A percentile compares a stretch with the other conserved stretches of the same genome.
These are phyloP conservation scores for Alternaria metachromatica DNA, from an alignment of 2,329 filamentous ascomycete species.

Conservation along the genomic window DNA sequence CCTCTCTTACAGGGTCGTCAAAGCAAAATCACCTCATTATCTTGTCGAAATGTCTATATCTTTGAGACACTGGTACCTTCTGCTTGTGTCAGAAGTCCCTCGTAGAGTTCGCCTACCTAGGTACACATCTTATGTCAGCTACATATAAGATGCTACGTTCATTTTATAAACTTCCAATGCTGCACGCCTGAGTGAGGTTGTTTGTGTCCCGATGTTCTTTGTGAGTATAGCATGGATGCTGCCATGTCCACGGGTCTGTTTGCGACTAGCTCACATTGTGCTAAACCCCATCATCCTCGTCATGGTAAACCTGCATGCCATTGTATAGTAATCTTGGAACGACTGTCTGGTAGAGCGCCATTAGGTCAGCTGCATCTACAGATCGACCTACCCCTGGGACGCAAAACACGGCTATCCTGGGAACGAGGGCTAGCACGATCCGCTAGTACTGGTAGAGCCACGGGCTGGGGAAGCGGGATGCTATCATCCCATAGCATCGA, in stretches of 20 bases:
- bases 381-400: not conserved
- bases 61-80: not conserved
- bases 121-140: not conserved
- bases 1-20: not conserved
- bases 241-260: not conserved
- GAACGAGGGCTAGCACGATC: not conserved
- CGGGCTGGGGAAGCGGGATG: slow-evolving; percentile 14
- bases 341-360: not conserved
- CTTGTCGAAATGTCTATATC: not conserved
- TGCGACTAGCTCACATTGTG: not conserved
- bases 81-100: not conserved
- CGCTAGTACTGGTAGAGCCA: slow-evolving; percentile 1
- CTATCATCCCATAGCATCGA: not conserved
- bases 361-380: not conserved
- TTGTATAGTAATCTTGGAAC: not conserved
- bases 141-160: not conserved
- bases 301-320: not conserved
- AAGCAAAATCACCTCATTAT: not conserved
- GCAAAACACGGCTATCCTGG: slow-evolving; percentile 2
- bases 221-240: not conserved
- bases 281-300: not conserved
- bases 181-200: not conserved
- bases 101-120: not conserved
- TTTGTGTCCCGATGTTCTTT: not conserved
- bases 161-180: not conserved